phyloP scores from a whole-genome alignment of 768 basidiomycete genomes.

The Lactifluus echinatus region DNA sequence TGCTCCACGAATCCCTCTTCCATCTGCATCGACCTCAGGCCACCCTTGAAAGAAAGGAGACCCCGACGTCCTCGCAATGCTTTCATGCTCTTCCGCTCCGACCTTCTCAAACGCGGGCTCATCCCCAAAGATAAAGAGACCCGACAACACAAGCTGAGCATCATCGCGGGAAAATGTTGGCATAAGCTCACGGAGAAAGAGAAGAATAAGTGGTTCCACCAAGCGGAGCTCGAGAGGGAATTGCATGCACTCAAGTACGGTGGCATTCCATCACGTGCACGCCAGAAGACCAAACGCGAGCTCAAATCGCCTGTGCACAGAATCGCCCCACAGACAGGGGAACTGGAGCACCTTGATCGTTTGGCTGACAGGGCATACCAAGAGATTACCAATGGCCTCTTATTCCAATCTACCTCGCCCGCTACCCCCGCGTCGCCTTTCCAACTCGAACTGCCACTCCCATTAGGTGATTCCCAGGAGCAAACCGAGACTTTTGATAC shows the following conservation, averaged over 20 bases:
- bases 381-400: not conserved
- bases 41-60: conserved; percentile 22
- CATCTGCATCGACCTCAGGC: not conserved
- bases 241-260: conserved; percentile 28
- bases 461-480: not conserved
- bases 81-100: conserved; percentile 49
- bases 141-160: conserved; percentile 47
- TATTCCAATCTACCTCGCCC: not conserved
- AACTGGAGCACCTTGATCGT: conserved; percentile 23
- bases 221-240: conserved; percentile 25
- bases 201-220: conserved; percentile 30
- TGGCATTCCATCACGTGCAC: conserved; percentile 25
- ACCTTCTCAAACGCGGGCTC: conserved; percentile 36
- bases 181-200: conserved; percentile 32
- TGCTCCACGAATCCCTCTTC: not conserved
- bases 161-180: conserved; percentile 48
- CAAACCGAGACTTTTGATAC: not conserved
- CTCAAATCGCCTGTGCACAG: no score
- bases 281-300: conserved; percentile 15
- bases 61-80: conserved; percentile 47
- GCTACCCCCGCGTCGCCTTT: not conserved
- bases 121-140: conserved; percentile 39
- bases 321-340: conserved; percentile 19
- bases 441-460: not conserved
- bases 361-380: conserved; percentile 8